Evolutionary conservation across 2,329 filamentous ascomycete species (phyloP).

Genomic region (Torrubiella hemipterigena): DNA sequence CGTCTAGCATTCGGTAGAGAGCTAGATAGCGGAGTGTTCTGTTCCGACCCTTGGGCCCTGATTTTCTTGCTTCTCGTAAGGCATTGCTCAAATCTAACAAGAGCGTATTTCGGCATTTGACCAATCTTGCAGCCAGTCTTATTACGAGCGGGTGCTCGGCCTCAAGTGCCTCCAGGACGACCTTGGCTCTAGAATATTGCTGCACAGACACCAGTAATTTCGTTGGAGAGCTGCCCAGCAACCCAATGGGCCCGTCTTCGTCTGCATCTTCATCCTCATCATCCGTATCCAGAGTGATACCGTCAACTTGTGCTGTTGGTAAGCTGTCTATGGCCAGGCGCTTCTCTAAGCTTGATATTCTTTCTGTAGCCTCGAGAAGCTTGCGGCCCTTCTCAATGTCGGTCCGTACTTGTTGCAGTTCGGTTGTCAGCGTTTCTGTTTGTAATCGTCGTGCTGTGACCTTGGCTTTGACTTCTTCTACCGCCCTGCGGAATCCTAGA

Average conservation of each 20-base stretch:
- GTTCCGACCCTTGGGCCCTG: slow-evolving; percentile 27
- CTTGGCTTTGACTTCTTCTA: slow-evolving; percentile 58
- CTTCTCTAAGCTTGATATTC: slow-evolving; percentile 51
- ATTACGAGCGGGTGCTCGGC: slow-evolving; percentile 35
- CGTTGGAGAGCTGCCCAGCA: slow-evolving; percentile 32
- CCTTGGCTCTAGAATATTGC: slow-evolving; percentile 30
- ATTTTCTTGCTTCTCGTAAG: slow-evolving; percentile 29
- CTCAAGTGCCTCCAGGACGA: slow-evolving; percentile 31
- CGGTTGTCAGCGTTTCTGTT: slow-evolving; percentile 47
- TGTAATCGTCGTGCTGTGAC: slow-evolving; percentile 54
- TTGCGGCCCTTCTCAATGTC: slow-evolving; percentile 49
- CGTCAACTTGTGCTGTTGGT: slow-evolving; percentile 10
- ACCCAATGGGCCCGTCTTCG: slow-evolving; percentile 12
- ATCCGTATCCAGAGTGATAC: slow-evolving; percentile 18
- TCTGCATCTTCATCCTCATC: slow-evolving; percentile 29
- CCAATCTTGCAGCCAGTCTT: slow-evolving; percentile 39
- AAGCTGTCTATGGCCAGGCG: slow-evolving; percentile 41
- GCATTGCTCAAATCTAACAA: slow-evolving; percentile 43
- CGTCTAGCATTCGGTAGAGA: slow-evolving; percentile 40
- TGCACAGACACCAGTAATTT: slow-evolving; percentile 33
- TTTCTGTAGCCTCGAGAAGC: slow-evolving; percentile 56
- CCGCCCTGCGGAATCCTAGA: slow-evolving; percentile 71
- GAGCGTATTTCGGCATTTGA: slow-evolving; percentile 42
- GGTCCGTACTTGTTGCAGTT: slow-evolving; percentile 52
- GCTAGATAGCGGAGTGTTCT: slow-evolving; percentile 39